Percentiles rank a stretch among this genome's conserved stretches.
Conservation (phyloP, 164 flowering plant genomes). For the Aristolochia contorta region DNA sequence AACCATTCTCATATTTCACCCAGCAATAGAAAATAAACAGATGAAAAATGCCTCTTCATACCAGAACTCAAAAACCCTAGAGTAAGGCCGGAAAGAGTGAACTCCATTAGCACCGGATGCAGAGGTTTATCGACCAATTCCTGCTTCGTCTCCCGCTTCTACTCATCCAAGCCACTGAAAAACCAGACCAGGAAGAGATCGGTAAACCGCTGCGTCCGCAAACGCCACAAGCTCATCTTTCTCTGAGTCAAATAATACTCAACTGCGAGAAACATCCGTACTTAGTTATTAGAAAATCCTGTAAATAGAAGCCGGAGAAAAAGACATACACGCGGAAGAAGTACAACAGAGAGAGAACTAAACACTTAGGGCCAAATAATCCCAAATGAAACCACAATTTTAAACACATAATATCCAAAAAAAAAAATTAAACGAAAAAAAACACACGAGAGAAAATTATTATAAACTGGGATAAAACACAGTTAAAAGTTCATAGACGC, state of each 20-base stretch:
- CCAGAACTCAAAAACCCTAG: background rate
- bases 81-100: constrained; percentile 1
- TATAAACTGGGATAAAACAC: background rate
- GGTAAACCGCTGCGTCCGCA: constrained; percentile 71
- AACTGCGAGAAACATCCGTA: background rate
- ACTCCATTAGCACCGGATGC: constrained; percentile 59
- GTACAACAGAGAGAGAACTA: background rate
- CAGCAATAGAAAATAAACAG: background rate
- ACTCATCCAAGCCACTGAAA: constrained; percentile 2
- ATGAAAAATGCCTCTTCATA: background rate
- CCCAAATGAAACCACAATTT: background rate
- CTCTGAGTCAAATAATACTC: background rate
- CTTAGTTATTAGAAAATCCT: background rate
- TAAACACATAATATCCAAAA: background rate
- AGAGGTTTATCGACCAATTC: constrained; percentile 96
- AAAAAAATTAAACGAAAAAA: background rate
- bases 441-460: background rate
- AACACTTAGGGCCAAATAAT: background rate
- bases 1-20: background rate
- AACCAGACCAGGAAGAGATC: constrained; percentile 50
- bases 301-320: background rate
- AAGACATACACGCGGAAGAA: background rate
- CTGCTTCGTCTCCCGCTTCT: constrained; percentile 18
- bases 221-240: constrained; percentile 6
- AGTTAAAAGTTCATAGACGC: background rate